Conservation (phyloP, 83 land plant species). For the Diphasiastrum complanatum region DNA sequence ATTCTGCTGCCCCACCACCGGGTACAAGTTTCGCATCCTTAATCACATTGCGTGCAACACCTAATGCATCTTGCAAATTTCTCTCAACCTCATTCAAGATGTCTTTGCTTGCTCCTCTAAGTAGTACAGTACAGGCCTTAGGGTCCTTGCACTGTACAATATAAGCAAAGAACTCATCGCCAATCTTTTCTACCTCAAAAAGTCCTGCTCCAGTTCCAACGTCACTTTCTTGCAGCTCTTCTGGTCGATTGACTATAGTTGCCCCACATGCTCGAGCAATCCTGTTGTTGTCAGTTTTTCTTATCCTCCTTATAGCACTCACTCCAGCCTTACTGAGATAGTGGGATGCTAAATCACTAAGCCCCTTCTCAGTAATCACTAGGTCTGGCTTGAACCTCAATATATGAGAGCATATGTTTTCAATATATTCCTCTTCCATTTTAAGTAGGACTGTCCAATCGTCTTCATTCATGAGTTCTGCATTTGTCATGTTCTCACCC, state of each 20-base stretch:
- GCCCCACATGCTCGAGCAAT: slow-evolving; percentile 95
- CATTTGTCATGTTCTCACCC: slow-evolving; percentile 96
- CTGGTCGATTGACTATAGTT: slow-evolving; percentile 88
- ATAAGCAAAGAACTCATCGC: slow-evolving; percentile 85
- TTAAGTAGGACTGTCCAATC: slow-evolving; percentile 74
- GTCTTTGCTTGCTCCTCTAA: slow-evolving; percentile 94
- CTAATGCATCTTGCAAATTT: slow-evolving; percentile 95
- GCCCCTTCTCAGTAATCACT: slow-evolving; percentile 90
- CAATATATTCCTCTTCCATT: slow-evolving; percentile 94
- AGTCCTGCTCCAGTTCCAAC: slow-evolving; percentile 93
- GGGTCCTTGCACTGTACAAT: slow-evolving; percentile 91
- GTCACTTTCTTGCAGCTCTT: slow-evolving; percentile 92
- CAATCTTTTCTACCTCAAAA: slow-evolving; percentile 91
- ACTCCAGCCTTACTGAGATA: slow-evolving; percentile 84
- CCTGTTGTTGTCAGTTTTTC: slow-evolving; percentile 90
- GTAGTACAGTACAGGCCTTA: slow-evolving; percentile 91
- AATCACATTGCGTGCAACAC: slow-evolving; percentile 86
- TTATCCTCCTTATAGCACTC: slow-evolving; percentile 75
- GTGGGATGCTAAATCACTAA: slow-evolving; percentile 89
- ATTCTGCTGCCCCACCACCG: slow-evolving; percentile 96
- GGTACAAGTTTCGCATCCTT: slow-evolving; percentile 96
- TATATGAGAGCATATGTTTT: slow-evolving; percentile 67
- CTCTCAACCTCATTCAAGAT: slow-evolving; percentile 91
- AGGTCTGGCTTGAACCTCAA: slow-evolving; percentile 85
- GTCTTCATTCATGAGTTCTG: slow-evolving; percentile 82